Evolutionary conservation across 1,284 basidiomycete genomes (phyloP).

Genomic region (Cutaneotrichosporon sp.): DNA sequence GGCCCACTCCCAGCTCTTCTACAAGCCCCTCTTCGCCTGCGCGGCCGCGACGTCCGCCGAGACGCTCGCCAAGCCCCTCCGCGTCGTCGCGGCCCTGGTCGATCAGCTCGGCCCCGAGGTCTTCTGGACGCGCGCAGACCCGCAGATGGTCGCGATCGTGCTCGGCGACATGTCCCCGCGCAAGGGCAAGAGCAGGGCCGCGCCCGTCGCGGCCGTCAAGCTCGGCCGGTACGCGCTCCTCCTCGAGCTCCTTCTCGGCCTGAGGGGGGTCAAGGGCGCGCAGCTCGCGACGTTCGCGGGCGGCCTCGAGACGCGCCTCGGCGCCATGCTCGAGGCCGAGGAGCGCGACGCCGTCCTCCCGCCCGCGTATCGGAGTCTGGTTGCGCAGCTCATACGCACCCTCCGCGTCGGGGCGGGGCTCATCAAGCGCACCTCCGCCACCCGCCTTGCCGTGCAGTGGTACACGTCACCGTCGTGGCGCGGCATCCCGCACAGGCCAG

Average conservation of each 20-base stretch:
- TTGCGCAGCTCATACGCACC: constrained; percentile 32
- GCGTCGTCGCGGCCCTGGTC: constrained; percentile 59
- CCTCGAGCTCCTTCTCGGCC: constrained; percentile 58
- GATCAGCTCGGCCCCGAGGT: constrained; percentile 59
- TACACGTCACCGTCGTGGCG: constrained; percentile 16
- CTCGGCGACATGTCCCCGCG: constrained; percentile 49
- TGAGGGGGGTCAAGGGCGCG: constrained; percentile 10
- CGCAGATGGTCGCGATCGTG: constrained; percentile 74
- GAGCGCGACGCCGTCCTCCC: constrained; percentile 52
- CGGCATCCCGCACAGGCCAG: background rate
- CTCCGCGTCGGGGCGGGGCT: constrained; percentile 26
- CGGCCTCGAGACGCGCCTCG: constrained; percentile 63
- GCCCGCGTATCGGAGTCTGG: constrained; percentile 29
- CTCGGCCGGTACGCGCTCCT: constrained; percentile 67
- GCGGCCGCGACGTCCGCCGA: constrained; percentile 65
- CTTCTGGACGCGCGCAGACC: constrained; percentile 66
- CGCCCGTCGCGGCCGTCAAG: constrained; percentile 53
- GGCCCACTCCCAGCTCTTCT: constrained; percentile 65
- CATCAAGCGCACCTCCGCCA: constrained; percentile 16
- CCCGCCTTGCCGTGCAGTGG: constrained; percentile 20
- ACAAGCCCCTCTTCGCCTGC: constrained; percentile 71
- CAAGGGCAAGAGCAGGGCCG: constrained; percentile 49
- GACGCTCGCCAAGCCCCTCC: constrained; percentile 63
- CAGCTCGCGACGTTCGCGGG: constrained; percentile 56
- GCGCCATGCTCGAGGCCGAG: constrained; percentile 64